Evolutionary conservation across 2,329 filamentous ascomycete species (phyloP).

Genomic region (Colletotrichum coccodes): DNA sequence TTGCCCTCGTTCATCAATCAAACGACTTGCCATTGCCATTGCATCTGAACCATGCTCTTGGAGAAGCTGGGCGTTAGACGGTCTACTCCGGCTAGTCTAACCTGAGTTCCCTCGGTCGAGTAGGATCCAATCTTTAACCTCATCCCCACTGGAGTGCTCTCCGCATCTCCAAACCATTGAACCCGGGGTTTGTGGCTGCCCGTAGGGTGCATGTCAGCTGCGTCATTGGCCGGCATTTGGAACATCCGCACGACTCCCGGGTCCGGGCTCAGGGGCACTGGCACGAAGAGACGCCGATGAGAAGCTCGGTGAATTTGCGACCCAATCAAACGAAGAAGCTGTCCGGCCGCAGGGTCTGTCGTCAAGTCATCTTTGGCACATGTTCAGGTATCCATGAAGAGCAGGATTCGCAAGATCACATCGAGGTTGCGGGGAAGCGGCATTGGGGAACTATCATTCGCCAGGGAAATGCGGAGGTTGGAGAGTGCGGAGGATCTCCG

Average conservation of each 20-base stretch:
- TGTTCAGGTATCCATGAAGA: background rate
- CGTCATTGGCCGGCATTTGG: too few species aligned
- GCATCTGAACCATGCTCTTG: background rate
- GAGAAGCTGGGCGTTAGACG: background rate
- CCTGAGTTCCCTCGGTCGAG: too few species aligned
- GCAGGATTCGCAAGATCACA: background rate
- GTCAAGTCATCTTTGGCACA: background rate
- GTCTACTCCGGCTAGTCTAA: too few species aligned
- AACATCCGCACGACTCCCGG: too few species aligned
- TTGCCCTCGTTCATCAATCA: too few species aligned
- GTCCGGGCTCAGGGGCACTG: too few species aligned
- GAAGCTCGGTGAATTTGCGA: background rate
- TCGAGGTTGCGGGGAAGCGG: conserved; percentile 18
- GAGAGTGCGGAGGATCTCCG: conserved; percentile 20
- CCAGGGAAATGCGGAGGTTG: background rate
- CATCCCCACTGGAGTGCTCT: background rate
- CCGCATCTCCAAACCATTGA: background rate
- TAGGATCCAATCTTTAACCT: background rate
- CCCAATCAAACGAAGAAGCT: background rate
- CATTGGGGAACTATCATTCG: conserved; percentile 12
- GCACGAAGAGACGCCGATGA: too few species aligned
- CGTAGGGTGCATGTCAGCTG: too few species aligned
- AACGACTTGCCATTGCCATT: background rate
- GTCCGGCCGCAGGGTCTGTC: background rate
- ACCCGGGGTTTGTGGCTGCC: background rate